Evolutionary conservation across 2,329 filamentous ascomycete genomes (phyloP).

Genomic region (Tricladium varicosporioides): DNA sequence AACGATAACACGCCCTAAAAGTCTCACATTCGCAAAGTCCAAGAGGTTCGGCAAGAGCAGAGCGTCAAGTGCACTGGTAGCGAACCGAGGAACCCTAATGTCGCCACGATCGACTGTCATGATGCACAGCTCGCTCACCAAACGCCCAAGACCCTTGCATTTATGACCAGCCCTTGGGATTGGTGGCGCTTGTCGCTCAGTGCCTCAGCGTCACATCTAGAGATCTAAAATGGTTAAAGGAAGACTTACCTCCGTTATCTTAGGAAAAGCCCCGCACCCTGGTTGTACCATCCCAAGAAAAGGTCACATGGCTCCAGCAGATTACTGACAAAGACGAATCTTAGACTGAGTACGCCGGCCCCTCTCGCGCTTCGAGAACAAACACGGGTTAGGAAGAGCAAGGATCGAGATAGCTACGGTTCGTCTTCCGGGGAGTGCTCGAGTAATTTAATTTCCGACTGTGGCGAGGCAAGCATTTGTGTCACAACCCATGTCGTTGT

Average conservation of each 20-base stretch:
- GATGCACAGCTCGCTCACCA: neutral
- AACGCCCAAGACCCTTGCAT: neutral
- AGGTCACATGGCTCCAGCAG: slow-evolving; percentile 3
- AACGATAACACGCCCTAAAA: neutral
- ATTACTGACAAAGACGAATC: neutral
- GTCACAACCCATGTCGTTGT: slow-evolving; percentile 7
- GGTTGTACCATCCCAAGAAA: neutral
- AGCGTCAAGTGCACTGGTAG: neutral
- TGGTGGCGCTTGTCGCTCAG: neutral
- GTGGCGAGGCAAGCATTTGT: slow-evolving; percentile 11
- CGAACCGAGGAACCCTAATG: neutral
- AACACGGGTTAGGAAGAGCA: neutral
- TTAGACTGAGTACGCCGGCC: neutral
- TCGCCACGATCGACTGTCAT: neutral
- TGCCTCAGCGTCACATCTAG: neutral
- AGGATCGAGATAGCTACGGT: neutral
- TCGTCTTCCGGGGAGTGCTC: neutral
- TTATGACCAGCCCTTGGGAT: neutral
- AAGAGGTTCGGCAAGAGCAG: neutral
- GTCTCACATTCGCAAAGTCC: neutral
- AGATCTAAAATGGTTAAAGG: slow-evolving; percentile 3
- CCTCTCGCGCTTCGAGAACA: neutral
- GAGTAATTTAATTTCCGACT: slow-evolving; percentile 10
- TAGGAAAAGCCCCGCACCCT: neutral
- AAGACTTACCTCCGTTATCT: slow-evolving; percentile 12